Percentiles rank a stretch among this genome's conserved stretches.
phyloP scores from a whole-genome alignment of 805 yeast species.

The Metschnikowia chrysomelidarum region DNA sequence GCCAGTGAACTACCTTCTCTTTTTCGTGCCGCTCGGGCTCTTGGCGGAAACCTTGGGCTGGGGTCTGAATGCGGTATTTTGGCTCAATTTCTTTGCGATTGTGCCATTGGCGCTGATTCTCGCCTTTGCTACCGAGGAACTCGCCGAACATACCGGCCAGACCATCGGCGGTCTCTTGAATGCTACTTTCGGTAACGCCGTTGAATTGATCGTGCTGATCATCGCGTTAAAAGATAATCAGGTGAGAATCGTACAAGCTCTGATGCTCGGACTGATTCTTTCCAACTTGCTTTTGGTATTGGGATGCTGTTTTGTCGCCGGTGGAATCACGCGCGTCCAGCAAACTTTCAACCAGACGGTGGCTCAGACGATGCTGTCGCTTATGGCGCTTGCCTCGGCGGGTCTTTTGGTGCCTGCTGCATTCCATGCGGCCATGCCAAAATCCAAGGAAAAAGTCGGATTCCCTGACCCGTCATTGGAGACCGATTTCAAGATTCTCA shows the following conservation, averaged over 20 bases:
- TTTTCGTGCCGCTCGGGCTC: slow-evolving; percentile 89
- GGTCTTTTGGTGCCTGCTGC: slow-evolving; percentile 95
- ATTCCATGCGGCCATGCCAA: slow-evolving; percentile 76
- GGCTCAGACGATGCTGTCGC: slow-evolving; percentile 96
- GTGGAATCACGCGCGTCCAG: slow-evolving; percentile 83
- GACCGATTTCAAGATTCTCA: slow-evolving; percentile 52
- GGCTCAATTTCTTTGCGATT: slow-evolving; percentile 82
- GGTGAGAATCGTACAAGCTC: slow-evolving; percentile 92
- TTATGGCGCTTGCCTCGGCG: slow-evolving; percentile 86
- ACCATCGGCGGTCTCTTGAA: slow-evolving; percentile 91
- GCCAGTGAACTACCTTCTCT: slow-evolving; percentile 70
- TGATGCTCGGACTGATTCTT: slow-evolving; percentile 92
- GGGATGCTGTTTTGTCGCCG: slow-evolving; percentile 94
- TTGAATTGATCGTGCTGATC: slow-evolving; percentile 90
- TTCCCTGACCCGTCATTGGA: slow-evolving; percentile 38
- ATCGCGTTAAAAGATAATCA: slow-evolving; percentile 86
- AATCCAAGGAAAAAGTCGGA: slow-evolving; percentile 34
- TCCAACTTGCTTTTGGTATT: slow-evolving; percentile 85
- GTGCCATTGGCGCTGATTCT: slow-evolving; percentile 88
- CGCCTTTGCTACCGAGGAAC: slow-evolving; percentile 91
- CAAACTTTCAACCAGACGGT: slow-evolving; percentile 94
- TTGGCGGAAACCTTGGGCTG: slow-evolving; percentile 61
- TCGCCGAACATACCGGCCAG: slow-evolving; percentile 84
- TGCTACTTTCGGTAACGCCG: slow-evolving; percentile 98
- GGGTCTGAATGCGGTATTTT: slow-evolving; percentile 56